Percentiles rank a stretch among this genome's conserved stretches.
phyloP scores from a whole-genome alignment of 371 early-diverging fungal species.

The Chytridium lagenaria region DNA sequence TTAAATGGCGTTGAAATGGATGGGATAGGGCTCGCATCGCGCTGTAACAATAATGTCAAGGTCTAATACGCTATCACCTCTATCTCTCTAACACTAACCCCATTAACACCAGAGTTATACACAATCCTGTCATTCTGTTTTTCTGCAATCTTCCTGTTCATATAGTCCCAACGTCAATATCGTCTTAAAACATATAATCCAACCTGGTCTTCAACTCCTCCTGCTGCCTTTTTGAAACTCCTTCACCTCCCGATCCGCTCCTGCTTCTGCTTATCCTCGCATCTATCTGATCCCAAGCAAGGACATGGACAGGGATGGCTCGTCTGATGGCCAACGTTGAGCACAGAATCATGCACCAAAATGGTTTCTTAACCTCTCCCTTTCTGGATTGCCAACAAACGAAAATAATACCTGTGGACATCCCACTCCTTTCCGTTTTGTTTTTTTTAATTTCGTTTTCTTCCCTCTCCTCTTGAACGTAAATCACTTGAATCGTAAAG shows the following conservation, averaged over 20 bases:
- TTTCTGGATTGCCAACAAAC: not conserved
- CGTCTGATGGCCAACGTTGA: not conserved
- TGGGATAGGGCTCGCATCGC: not conserved
- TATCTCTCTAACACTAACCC: conserved; percentile 9
- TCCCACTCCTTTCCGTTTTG: no score
- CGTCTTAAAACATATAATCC: not conserved
- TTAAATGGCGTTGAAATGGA: not conserved
- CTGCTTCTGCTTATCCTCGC: conserved; percentile 37
- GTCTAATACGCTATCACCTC: no score
- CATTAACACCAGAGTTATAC: conserved; percentile 13
- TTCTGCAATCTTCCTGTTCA: conserved; percentile 37
- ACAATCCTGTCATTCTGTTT: conserved; percentile 38
- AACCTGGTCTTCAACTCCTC: conserved; percentile 51
- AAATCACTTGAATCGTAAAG: no score
- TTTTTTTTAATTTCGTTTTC: no score
- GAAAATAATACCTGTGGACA: no score
- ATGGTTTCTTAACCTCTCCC: no score
- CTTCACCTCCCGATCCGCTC: conserved; percentile 46
- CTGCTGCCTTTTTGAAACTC: conserved; percentile 48
- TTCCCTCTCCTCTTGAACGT: no score
- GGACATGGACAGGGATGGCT: conserved; percentile 32
- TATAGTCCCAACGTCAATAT: not conserved
- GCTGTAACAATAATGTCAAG: no score
- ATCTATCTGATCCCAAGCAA: conserved; percentile 51
- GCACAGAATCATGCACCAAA: conserved; percentile 4